These are phyloP conservation scores for Myxozyma udenii DNA, from an alignment of 805 yeast genomes.

Conservation along the genomic window DNA sequence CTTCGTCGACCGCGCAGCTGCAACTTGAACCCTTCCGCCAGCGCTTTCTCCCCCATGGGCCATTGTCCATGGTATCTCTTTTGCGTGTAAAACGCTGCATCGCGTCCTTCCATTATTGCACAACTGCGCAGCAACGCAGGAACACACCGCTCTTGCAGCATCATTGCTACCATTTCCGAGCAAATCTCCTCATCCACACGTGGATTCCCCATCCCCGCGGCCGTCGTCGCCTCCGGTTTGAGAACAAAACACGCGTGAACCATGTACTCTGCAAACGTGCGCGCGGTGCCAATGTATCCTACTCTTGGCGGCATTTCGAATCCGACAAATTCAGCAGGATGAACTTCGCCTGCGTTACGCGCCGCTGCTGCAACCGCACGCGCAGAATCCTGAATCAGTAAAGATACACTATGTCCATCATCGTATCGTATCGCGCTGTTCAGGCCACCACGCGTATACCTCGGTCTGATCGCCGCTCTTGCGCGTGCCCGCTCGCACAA, in stretches of 20 bases:
- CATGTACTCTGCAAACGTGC: conserved; percentile 24
- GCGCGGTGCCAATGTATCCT: conserved; percentile 12
- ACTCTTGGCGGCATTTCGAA: conserved; percentile 15
- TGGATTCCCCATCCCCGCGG: neutral
- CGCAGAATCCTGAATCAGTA: neutral
- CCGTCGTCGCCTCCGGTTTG: neutral
- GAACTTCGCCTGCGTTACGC: neutral
- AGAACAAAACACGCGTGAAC: neutral
- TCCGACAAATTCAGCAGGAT: conserved; percentile 7
- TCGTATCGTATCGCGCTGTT: too few species aligned
- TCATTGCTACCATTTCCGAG: conserved; percentile 7
- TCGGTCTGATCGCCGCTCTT: too few species aligned
- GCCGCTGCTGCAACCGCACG: neutral
- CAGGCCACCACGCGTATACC: too few species aligned
- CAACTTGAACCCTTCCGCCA: too few species aligned
- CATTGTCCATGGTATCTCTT: too few species aligned
- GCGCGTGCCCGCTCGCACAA: too few species aligned
- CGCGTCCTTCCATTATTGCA: conserved; percentile 8
- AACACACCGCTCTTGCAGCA: conserved; percentile 6
- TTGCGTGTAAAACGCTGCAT: conserved; percentile 2
- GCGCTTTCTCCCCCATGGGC: too few species aligned
- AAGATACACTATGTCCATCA: too few species aligned
- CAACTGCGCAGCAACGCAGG: conserved; percentile 9
- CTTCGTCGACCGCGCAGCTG: too few species aligned
- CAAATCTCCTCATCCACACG: neutral